Evolutionary conservation across 352 stramenopile genomes (phyloP), one percentile per base, ranked within the genome.

Genomic region (Phytophthora megakarya): DNA sequence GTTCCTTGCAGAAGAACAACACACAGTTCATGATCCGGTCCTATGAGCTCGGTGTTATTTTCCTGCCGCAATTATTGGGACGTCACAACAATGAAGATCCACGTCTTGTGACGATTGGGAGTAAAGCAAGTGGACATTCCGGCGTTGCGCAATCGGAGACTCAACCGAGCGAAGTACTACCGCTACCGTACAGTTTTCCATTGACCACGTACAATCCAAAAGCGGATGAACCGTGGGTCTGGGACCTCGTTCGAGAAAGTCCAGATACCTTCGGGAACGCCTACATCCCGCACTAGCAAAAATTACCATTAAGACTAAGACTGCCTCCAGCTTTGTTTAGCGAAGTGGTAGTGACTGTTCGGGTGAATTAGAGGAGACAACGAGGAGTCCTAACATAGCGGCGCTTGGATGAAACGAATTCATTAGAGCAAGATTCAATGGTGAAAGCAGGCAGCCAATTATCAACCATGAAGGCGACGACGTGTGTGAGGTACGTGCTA

Each of bases 1-100:
- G 86, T 0, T 35, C 76, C 0, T 50, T 83, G n/a, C 84, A 95
- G 67, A 93, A 89, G 49, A 84, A 84, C 61, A 72, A 79, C 33
- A 75, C 80, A 8, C 86, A 95, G 48, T 73, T 95, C 43, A 90
- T 92, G 81, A 87, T 95, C 49, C 76, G 86, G 18, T 93, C 84
- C 1, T 95, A 93, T 62, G 86, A 95, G 49, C 69, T 95, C 4
- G 86, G 86, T 0, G 76, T 95, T 18, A 72, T 95, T 40, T 93
- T 93, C 43, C 51, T 93, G 5, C 81, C 84, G 13, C 54, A 63
- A 5, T 35, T 81, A 2, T 40, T 75, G 25, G 18, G n/a, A n/a
- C 22, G 16, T 28, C 22, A 60, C 43, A 58, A 39, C 10, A 39
- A 59, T 37, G 35, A 30, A 28, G 5, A 42, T 48, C 19, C 46